Conservation (phyloP, 352 stramenopile species). For the Phytophthora brassicae region DNA sequence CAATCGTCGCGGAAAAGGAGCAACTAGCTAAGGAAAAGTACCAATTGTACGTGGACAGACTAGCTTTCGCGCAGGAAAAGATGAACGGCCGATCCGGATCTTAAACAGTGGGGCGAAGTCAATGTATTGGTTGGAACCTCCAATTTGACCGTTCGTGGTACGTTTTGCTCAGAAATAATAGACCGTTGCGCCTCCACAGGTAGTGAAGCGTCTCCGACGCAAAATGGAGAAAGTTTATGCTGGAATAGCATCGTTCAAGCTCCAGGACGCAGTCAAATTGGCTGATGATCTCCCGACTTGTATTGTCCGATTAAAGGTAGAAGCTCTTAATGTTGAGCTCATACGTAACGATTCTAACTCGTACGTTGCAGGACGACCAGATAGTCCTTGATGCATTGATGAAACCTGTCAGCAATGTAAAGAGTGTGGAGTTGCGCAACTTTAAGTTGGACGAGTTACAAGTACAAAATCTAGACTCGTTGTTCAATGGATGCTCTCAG, state of each 20-base stretch:
- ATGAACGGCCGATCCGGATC: slow-evolving; percentile 28
- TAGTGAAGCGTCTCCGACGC: neutral
- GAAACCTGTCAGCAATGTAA: slow-evolving; percentile 13
- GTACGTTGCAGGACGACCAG: slow-evolving; percentile 10
- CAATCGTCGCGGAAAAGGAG: slow-evolving; percentile 57
- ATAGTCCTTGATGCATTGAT: slow-evolving; percentile 29
- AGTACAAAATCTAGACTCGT: slow-evolving; percentile 25
- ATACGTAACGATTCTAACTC: neutral
- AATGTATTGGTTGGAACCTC: slow-evolving; percentile 18
- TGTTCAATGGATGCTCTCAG: slow-evolving; percentile 30
- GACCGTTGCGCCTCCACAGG: neutral
- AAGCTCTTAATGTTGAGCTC: neutral
- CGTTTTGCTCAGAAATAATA: slow-evolving; percentile 25
- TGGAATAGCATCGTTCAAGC: neutral
- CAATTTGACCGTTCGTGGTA: slow-evolving; percentile 4
- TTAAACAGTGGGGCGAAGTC: neutral
- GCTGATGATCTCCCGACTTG: slow-evolving; percentile 11
- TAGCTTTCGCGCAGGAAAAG: slow-evolving; percentile 62
- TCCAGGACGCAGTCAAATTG: slow-evolving; percentile 3
- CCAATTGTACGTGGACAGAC: slow-evolving; percentile 71
- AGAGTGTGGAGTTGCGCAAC: slow-evolving; percentile 33
- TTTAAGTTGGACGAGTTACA: slow-evolving; percentile 32
- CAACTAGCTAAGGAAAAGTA: slow-evolving; percentile 65
- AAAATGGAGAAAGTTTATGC: slow-evolving; percentile 7
- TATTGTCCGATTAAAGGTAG: slow-evolving; percentile 28